phyloP scores from a whole-genome alignment of 108 stramenopile species.

The Cylindrotheca closterium region DNA sequence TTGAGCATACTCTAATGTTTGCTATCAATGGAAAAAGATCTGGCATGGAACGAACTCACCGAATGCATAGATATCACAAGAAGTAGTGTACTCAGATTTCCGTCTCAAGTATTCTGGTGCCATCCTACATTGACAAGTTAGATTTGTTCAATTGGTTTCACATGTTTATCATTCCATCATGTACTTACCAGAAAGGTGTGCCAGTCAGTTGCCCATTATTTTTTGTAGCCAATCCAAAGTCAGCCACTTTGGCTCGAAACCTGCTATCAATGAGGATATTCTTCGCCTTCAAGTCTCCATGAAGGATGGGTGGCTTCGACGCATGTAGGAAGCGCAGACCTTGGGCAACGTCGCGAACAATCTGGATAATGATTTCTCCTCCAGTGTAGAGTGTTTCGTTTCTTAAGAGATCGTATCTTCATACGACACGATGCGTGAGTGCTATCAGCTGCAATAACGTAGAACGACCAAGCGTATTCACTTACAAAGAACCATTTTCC shows the following conservation, averaged over 20 bases:
- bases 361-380: slow-evolving; percentile 53
- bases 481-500: slow-evolving; percentile 54
- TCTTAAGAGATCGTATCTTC: slow-evolving; percentile 52
- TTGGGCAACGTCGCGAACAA: slow-evolving; percentile 51
- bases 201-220: slow-evolving; percentile 9
- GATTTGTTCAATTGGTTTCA: slow-evolving; percentile 69
- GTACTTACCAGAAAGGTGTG: slow-evolving; percentile 28
- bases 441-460: slow-evolving; percentile 35
- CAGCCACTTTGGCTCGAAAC: slow-evolving; percentile 56
- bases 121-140: slow-evolving; percentile 97
- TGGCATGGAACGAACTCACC: slow-evolving; percentile 9
- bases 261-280: slow-evolving; percentile 54
- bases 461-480: too few species aligned
- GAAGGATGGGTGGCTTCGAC: slow-evolving; percentile 46
- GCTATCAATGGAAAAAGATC: neutral
- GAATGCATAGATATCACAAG: slow-evolving; percentile 55
- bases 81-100: slow-evolving; percentile 33
- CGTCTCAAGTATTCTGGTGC: slow-evolving; percentile 70
- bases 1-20: neutral
- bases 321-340: slow-evolving; percentile 59
- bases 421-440: slow-evolving; percentile 43
- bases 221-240: slow-evolving; percentile 73
- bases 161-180: neutral
- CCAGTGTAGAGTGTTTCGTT: slow-evolving; percentile 49
- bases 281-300: slow-evolving; percentile 48